Percentiles rank a stretch among this genome's conserved stretches.
phyloP scores from a whole-genome alignment of 2,329 filamentous ascomycete genomes.

The Alternaria brassicicola region DNA sequence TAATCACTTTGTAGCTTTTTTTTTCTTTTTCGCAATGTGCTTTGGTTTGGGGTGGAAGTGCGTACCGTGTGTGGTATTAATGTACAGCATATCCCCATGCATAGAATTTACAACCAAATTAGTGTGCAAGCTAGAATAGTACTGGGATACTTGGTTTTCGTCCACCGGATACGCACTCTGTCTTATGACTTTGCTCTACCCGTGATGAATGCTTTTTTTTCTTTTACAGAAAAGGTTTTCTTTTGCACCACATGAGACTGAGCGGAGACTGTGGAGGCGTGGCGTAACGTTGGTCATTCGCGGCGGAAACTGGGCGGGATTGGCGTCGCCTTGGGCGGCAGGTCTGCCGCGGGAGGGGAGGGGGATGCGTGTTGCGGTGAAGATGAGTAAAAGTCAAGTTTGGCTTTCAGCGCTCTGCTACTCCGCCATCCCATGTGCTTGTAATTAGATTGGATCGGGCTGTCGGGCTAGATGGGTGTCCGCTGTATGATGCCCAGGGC shows the following conservation, averaged over 20 bases:
- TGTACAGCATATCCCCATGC: no score
- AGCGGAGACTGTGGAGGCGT: neutral
- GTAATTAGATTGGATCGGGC: neutral
- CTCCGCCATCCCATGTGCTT: neutral
- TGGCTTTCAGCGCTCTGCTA: neutral
- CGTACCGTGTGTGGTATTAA: no score
- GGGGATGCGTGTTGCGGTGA: slow-evolving; percentile 5
- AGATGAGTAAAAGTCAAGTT: neutral
- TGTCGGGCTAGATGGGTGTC: neutral
- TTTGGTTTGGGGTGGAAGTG: neutral
- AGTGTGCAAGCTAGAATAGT: no score
- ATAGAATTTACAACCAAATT: neutral
- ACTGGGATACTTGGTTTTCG: neutral
- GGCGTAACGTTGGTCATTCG: neutral
- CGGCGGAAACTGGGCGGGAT: slow-evolving; percentile 7
- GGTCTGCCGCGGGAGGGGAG: neutral
- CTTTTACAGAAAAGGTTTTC: neutral
- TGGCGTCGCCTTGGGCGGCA: slow-evolving; percentile 11
- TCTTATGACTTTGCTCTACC: neutral
- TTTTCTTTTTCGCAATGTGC: no score
- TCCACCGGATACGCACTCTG: neutral
- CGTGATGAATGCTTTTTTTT: neutral
- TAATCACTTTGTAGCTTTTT: neutral
- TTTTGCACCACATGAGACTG: neutral
- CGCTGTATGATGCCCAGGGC: neutral